Conservation (phyloP, 495 filamentous ascomycete species). For the Aspergillus egyptiacus region DNA sequence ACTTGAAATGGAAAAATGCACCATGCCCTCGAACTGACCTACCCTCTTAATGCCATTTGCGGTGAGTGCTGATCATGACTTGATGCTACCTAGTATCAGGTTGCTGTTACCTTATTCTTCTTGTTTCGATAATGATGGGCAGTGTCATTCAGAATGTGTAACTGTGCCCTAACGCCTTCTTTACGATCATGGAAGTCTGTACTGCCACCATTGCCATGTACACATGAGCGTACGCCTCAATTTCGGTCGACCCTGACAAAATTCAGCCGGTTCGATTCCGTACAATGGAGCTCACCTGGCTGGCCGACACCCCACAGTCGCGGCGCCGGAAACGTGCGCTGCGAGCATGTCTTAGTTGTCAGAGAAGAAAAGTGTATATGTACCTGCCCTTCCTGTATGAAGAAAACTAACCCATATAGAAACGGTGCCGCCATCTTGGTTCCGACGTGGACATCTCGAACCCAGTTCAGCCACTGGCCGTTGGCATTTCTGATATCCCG, state of each 20-base stretch:
- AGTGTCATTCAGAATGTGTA: too few relatives aligned
- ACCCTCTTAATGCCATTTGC: too few relatives aligned
- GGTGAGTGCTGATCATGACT: too few relatives aligned
- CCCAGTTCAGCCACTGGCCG: neutral
- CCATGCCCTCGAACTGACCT: too few relatives aligned
- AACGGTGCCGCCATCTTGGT: slow-evolving; percentile 32
- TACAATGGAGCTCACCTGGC: slow-evolving; percentile 37
- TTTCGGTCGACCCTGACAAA: neutral
- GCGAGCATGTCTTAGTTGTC: slow-evolving; percentile 32
- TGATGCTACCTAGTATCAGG: too few relatives aligned
- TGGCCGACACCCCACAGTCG: slow-evolving; percentile 32
- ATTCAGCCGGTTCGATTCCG: neutral
- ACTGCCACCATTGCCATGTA: neutral
- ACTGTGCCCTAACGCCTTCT: too few relatives aligned
- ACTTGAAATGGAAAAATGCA: too few relatives aligned
- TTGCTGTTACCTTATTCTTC: too few relatives aligned
- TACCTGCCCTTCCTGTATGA: neutral
- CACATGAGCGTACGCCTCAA: neutral
- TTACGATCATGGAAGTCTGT: neutral
- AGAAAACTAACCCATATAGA: slow-evolving; percentile 16
- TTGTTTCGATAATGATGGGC: too few relatives aligned
- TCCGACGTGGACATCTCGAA: slow-evolving; percentile 2
- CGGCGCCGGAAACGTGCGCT: slow-evolving; percentile 30
- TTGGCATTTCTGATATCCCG: neutral
- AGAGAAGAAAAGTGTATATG: slow-evolving; percentile 30